Evolutionary conservation across 257 asterid genomes (phyloP).

Genomic region (Forsythia viridissima): DNA sequence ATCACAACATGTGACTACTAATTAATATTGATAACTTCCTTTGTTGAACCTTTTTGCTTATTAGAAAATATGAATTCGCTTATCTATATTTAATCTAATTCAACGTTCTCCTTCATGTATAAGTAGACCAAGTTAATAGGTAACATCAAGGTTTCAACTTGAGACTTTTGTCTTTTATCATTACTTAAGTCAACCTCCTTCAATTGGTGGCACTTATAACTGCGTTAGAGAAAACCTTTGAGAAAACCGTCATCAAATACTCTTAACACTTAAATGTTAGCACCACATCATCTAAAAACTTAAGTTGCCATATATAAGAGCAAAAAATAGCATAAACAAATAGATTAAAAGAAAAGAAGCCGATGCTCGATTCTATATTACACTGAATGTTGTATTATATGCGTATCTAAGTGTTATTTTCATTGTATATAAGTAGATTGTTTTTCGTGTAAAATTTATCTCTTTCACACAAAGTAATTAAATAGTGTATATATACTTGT

Average conservation of each 20-base stretch:
- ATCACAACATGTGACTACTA: neutral
- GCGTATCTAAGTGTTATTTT: no score
- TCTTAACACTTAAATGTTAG: no score
- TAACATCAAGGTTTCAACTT: no score
- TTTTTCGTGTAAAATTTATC: neutral
- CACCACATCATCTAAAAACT: no score
- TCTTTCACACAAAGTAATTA: neutral
- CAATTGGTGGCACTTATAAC: no score
- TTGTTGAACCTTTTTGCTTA: neutral
- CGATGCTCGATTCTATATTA: neutral
- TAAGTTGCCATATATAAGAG: no score
- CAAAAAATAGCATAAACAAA: no score
- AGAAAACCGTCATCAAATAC: no score
- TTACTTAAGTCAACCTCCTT: no score
- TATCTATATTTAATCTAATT: neutral
- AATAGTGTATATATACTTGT: neutral
- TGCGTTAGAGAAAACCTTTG: no score
- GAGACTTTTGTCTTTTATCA: no score
- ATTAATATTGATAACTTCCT: neutral
- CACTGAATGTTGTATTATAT: no score
- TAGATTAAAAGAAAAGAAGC: neutral
- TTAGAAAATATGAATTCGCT: neutral
- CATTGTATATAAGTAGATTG: neutral
- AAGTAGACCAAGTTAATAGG: neutral
- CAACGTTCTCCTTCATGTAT: neutral